These are phyloP conservation scores for Flaveria brownii DNA, from an alignment of 129 eudicot species.

Conservation along the genomic window DNA sequence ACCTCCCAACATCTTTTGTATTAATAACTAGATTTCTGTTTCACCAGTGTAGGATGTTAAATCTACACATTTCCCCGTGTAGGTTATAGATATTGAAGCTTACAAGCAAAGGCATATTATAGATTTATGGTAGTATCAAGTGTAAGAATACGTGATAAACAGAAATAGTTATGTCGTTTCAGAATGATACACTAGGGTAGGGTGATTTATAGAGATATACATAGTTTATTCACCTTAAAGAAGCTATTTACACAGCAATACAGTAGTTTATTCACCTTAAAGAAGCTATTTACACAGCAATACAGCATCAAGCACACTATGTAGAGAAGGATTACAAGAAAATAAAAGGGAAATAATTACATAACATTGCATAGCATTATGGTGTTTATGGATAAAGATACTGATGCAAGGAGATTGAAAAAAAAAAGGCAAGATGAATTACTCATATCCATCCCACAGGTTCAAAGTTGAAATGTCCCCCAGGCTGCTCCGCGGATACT, in stretches of 20 bases:
- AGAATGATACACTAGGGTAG: background rate
- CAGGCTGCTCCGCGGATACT: conserved; percentile 17
- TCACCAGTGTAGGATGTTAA: background rate
- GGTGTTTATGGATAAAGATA: conserved; percentile 21
- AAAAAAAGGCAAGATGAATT: conserved; percentile 20
- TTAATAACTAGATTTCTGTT: background rate
- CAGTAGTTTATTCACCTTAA: background rate
- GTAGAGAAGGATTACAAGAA: conserved; percentile 8
- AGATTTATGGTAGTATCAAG: background rate
- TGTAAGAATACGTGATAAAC: background rate
- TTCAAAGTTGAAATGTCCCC: conserved; percentile 29
- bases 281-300: background rate
- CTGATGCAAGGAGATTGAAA: background rate
- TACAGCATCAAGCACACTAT: background rate
- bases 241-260: background rate
- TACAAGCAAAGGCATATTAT: background rate
- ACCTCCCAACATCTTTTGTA: conserved; percentile 7
- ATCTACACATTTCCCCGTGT: conserved; percentile 2
- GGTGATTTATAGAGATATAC: background rate
- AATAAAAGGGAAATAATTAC: background rate
- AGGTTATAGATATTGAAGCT: background rate
- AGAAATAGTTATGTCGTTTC: background rate
- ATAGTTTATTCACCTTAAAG: background rate
- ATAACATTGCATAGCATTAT: background rate
- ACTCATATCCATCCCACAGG: conserved; percentile 41